phyloP scores from a whole-genome alignment of 352 stramenopile species.

The Plasmopara muralis region DNA sequence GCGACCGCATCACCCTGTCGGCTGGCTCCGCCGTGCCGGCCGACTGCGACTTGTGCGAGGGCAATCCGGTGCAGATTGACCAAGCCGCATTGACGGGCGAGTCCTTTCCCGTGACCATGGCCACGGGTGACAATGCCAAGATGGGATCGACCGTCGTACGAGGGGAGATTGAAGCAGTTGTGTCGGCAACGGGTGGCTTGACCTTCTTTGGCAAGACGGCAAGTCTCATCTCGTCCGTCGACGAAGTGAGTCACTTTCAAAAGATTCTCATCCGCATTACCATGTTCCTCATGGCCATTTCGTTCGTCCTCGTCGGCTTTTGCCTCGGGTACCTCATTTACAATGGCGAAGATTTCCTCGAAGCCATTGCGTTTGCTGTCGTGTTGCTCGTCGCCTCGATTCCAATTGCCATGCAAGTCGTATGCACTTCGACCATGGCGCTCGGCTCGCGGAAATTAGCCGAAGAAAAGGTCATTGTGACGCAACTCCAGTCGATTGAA shows the following conservation, averaged over 20 bases:
- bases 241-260: constrained; percentile 83
- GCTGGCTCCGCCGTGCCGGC: constrained; percentile 88
- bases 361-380: constrained; percentile 83
- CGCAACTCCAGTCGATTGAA: constrained; percentile 88
- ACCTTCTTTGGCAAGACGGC: constrained; percentile 92
- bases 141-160: constrained; percentile 80
- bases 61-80: constrained; percentile 84
- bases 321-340: constrained; percentile 83
- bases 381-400: constrained; percentile 90
- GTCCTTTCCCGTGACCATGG: constrained; percentile 89
- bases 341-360: constrained; percentile 66
- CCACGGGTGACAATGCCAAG: constrained; percentile 73
- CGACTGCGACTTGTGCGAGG: constrained; percentile 83
- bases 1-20: constrained; percentile 89
- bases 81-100: constrained; percentile 92
- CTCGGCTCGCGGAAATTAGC: constrained; percentile 86
- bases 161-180: constrained; percentile 90
- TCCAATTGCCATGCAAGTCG: constrained; percentile 91
- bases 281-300: constrained; percentile 85
- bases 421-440: constrained; percentile 90
- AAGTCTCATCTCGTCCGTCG: constrained; percentile 59
- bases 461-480: constrained; percentile 91
- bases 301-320: constrained; percentile 81
- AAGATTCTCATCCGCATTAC: constrained; percentile 91
- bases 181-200: constrained; percentile 81